These are phyloP conservation scores for Moringa oleifera DNA, from an alignment of 345 rosid genomes.

Conservation along the genomic window DNA sequence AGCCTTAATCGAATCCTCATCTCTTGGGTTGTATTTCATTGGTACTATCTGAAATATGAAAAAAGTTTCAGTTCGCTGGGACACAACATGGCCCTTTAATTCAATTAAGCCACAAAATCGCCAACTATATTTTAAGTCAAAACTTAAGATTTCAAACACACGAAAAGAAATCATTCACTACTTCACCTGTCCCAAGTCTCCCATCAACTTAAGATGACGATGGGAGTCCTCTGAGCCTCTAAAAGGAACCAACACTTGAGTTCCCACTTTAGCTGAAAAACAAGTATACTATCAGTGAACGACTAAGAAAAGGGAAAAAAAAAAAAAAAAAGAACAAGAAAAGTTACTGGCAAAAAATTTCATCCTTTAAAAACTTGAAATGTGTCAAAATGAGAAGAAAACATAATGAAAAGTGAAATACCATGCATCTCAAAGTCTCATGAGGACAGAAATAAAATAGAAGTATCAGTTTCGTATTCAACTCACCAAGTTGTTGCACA, in stretches of 20 bases:
- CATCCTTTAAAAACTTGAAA: background rate
- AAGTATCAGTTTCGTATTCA: background rate
- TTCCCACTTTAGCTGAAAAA: constrained; percentile 82
- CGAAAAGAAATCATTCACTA: background rate
- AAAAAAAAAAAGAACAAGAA: too few species aligned
- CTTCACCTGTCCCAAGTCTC: constrained; percentile 94
- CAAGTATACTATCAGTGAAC: background rate
- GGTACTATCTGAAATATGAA: constrained; percentile 73
- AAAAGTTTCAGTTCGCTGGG: background rate
- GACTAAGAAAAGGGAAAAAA: background rate
- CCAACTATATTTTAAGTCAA: background rate
- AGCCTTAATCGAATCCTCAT: constrained; percentile 90
- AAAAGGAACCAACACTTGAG: constrained; percentile 96
- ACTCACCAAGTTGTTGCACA: constrained; percentile 97
- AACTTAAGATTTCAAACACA: background rate
- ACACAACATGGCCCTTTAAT: background rate
- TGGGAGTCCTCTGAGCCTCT: constrained; percentile 89
- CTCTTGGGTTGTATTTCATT: constrained; percentile 84
- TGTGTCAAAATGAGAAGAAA: background rate
- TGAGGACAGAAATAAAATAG: constrained; percentile 4
- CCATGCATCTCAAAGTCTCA: background rate
- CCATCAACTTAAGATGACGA: constrained; percentile 98
- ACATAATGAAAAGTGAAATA: constrained; percentile 1
- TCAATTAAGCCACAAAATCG: background rate
- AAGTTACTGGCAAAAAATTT: background rate